phyloP scores from a whole-genome alignment of 1,284 basidiomycete species.

The Dichomitus squalens region DNA sequence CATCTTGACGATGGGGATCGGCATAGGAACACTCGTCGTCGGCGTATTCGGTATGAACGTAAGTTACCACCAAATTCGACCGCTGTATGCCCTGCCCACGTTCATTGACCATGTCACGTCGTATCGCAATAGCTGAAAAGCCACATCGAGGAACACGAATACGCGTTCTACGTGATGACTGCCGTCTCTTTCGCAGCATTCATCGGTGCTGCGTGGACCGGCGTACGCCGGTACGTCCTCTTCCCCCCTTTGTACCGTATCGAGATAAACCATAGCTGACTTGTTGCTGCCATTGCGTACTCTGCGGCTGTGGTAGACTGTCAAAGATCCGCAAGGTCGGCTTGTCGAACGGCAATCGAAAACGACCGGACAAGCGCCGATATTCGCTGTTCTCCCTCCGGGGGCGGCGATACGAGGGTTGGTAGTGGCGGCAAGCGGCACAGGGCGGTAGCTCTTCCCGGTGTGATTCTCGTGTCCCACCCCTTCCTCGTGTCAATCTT shows the following conservation, averaged over 20 bases:
- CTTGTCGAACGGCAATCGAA: slow-evolving; percentile 25
- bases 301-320: slow-evolving; percentile 34
- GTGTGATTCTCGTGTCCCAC: background rate
- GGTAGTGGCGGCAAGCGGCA: slow-evolving; percentile 11
- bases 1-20: slow-evolving; percentile 93
- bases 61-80: slow-evolving; percentile 36
- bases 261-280: background rate
- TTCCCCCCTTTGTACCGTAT: slow-evolving; percentile 3
- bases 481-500: background rate
- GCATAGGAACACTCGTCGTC: slow-evolving; percentile 89
- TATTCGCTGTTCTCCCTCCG: slow-evolving; percentile 28
- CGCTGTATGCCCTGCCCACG: slow-evolving; percentile 4
- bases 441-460: background rate
- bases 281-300: too few relatives aligned
- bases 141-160: slow-evolving; percentile 67
- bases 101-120: slow-evolving; percentile 18
- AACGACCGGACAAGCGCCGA: slow-evolving; percentile 14
- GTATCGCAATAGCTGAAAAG: slow-evolving; percentile 56
- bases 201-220: slow-evolving; percentile 57
- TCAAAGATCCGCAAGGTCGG: slow-evolving; percentile 45
- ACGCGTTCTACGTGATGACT: slow-evolving; percentile 70
- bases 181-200: slow-evolving; percentile 54
- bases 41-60: slow-evolving; percentile 98
- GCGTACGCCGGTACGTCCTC: slow-evolving; percentile 57
- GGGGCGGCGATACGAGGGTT: slow-evolving; percentile 21